A percentile compares a stretch with the other conserved stretches of the same genome.
phyloP scores from a whole-genome alignment of 345 rosid genomes.

The Eucalyptus erythrocorys region DNA sequence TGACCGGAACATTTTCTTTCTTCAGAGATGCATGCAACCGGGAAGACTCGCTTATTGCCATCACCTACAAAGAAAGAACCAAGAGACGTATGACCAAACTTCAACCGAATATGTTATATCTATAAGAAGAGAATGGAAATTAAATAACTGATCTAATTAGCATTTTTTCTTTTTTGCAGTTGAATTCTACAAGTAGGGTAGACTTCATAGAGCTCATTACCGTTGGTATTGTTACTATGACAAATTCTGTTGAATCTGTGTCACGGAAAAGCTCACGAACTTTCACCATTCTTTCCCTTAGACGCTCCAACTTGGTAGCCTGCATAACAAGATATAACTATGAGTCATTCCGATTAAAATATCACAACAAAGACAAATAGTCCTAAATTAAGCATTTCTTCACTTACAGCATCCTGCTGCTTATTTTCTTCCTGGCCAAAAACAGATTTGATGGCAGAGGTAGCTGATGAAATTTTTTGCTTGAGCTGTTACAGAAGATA shows the following conservation, averaged over 20 bases:
- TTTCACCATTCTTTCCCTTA: slow-evolving; percentile 96
- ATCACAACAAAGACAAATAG: background rate
- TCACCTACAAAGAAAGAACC: slow-evolving; percentile 37
- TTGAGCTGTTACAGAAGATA: slow-evolving; percentile 50
- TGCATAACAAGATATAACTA: slow-evolving; percentile 1
- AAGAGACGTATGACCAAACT: background rate
- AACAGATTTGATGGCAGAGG: slow-evolving; percentile 93
- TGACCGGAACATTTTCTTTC: slow-evolving; percentile 89
- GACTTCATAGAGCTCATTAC: slow-evolving; percentile 18
- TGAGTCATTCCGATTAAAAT: background rate
- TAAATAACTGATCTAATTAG: background rate
- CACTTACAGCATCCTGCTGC: slow-evolving; percentile 59
- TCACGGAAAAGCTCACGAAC: slow-evolving; percentile 94
- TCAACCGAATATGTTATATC: background rate
- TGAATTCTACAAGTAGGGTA: background rate
- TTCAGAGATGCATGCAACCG: slow-evolving; percentile 68
- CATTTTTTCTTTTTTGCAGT: background rate
- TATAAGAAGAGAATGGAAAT: background rate
- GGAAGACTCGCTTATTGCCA: slow-evolving; percentile 92
- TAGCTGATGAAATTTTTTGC: slow-evolving; percentile 82
- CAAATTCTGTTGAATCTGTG: slow-evolving; percentile 83
- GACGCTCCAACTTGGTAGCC: slow-evolving; percentile 77
- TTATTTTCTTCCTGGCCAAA: slow-evolving; percentile 66
- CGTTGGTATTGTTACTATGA: slow-evolving; percentile 93
- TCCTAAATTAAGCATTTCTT: background rate